Conservation (phyloP, 2,329 filamentous ascomycete species). For the Fusarium tricinctum region DNA sequence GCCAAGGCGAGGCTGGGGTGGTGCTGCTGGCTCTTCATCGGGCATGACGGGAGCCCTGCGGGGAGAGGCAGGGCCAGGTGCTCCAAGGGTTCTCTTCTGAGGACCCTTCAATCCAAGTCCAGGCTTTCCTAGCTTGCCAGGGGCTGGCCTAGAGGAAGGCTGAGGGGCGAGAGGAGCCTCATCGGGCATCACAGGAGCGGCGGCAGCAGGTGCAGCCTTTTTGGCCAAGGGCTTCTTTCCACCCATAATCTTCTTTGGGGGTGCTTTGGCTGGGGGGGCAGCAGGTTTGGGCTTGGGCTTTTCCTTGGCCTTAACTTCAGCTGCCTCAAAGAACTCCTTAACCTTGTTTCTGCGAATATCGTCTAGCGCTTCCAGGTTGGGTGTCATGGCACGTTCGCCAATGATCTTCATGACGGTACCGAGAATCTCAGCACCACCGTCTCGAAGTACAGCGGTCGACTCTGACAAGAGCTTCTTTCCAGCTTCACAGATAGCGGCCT, state of each 20-base stretch:
- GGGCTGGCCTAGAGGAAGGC: constrained; percentile 65
- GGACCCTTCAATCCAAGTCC: constrained; percentile 71
- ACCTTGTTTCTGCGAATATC: constrained; percentile 97
- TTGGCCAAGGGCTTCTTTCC: constrained; percentile 61
- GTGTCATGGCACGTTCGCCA: constrained; percentile 94
- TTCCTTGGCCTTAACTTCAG: constrained; percentile 63
- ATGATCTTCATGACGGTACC: constrained; percentile 99
- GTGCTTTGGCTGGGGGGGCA: constrained; percentile 65
- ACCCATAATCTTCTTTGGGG: constrained; percentile 63
- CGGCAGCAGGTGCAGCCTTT: constrained; percentile 56
- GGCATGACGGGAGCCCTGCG: constrained; percentile 66
- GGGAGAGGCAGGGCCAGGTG: constrained; percentile 68
- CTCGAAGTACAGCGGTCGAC: constrained; percentile 85
- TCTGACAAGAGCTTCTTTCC: constrained; percentile 92
- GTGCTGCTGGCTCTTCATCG: constrained; percentile 72
- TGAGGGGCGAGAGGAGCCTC: constrained; percentile 70
- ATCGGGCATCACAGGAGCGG: constrained; percentile 60
- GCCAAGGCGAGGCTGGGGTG: constrained; percentile 73
- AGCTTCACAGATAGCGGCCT: constrained; percentile 86
- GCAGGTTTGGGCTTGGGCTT: constrained; percentile 85
- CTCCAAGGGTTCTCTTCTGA: constrained; percentile 67
- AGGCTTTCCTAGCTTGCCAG: constrained; percentile 68
- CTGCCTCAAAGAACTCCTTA: constrained; percentile 86
- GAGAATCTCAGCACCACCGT: constrained; percentile 90
- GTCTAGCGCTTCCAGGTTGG: constrained; percentile 90